Conservation (phyloP, 2,329 filamentous ascomycete genomes). For the Curvularia eragrostidis region DNA sequence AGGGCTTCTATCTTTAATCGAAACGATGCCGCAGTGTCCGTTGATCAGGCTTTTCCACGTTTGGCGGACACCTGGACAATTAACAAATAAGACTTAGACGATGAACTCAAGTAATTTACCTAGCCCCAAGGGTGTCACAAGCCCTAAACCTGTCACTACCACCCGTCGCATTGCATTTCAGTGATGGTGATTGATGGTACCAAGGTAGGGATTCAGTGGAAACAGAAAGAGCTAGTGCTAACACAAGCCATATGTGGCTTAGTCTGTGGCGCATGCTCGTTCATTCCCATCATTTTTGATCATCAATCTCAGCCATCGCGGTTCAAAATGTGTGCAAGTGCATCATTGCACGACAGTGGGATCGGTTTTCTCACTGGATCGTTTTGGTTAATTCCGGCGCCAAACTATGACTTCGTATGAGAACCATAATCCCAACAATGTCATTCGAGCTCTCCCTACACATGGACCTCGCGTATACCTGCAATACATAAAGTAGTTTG, state of each 20-base stretch:
- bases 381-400: too few species aligned
- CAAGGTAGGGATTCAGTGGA: not conserved
- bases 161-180: conserved; percentile 58
- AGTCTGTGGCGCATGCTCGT: conserved; percentile 1
- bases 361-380: too few species aligned
- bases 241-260: conserved; percentile 25
- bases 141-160: conserved; percentile 58
- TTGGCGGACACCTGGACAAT: conserved; percentile 64
- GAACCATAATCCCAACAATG: not conserved
- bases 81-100: conserved; percentile 1
- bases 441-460: not conserved
- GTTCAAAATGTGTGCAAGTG: not conserved
- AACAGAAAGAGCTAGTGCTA: conserved; percentile 8
- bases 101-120: conserved; percentile 52
- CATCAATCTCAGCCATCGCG: not conserved
- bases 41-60: conserved; percentile 84
- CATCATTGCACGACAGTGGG: not conserved
- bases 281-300: not conserved
- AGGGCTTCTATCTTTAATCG: conserved; percentile 67
- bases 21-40: conserved; percentile 80
- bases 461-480: too few species aligned
- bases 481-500: too few species aligned
- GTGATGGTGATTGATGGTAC: conserved; percentile 30
- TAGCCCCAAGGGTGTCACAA: conserved; percentile 74
- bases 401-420: too few species aligned